A percentile compares a stretch with the other conserved stretches of the same genome.
Conservation (phyloP, 257 asterid species). For the Lavandula angustifolia region DNA sequence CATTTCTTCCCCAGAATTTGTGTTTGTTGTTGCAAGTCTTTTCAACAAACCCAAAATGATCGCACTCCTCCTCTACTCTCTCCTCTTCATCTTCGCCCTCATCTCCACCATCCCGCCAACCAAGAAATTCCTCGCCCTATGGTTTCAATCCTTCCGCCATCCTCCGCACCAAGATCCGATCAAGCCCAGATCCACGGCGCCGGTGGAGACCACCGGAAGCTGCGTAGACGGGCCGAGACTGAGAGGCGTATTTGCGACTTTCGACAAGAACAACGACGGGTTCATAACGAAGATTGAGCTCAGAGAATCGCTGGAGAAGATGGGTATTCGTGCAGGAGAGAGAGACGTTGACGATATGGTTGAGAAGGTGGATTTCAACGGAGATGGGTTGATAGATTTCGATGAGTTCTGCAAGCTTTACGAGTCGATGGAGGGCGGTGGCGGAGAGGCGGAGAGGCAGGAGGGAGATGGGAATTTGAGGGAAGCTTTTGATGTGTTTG, state of each 20-base stretch:
- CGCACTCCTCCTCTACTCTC: slow-evolving; percentile 45
- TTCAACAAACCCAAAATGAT: slow-evolving; percentile 28
- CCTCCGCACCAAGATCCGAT: not conserved
- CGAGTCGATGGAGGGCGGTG: slow-evolving; percentile 37
- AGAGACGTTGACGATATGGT: slow-evolving; percentile 70
- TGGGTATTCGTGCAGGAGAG: slow-evolving; percentile 63
- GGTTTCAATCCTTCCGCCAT: slow-evolving; percentile 30
- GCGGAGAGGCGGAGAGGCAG: not conserved
- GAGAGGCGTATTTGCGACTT: slow-evolving; percentile 60
- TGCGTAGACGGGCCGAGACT: slow-evolving; percentile 30
- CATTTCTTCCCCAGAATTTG: slow-evolving; percentile 22
- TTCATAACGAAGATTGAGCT: slow-evolving; percentile 71
- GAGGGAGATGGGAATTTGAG: slow-evolving; percentile 42
- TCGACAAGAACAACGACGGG: slow-evolving; percentile 83
- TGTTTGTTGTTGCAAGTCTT: not conserved
- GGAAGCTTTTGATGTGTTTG: slow-evolving; percentile 83
- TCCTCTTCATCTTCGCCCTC: slow-evolving; percentile 59
- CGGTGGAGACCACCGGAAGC: not conserved
- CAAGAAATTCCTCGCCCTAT: slow-evolving; percentile 35
- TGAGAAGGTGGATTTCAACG: slow-evolving; percentile 57
- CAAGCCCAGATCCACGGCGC: not conserved
- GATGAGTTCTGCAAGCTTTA: slow-evolving; percentile 69
- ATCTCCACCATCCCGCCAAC: slow-evolving; percentile 45
- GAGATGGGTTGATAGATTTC: slow-evolving; percentile 75
- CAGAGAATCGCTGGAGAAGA: slow-evolving; percentile 57